Evolutionary conservation across 805 yeast species (phyloP), one percentile per base, ranked within the genome.

Genomic region (Metschnikowia reukaufii): DNA sequence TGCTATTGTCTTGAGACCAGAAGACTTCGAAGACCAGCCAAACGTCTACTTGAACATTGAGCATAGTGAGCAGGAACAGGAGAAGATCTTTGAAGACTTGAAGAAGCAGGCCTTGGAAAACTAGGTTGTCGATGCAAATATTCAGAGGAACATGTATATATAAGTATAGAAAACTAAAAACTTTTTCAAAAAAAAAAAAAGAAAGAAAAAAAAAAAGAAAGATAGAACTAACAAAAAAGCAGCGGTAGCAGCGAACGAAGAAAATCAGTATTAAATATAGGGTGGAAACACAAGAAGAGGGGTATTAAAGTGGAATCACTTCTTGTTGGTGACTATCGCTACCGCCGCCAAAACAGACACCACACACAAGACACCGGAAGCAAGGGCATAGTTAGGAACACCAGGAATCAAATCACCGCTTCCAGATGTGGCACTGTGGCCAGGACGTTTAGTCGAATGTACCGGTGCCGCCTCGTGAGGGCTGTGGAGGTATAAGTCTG

Each of bases 401-500:
- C 88, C 88, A 2, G 77, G 72, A 35, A 82, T 41, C 44, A 39
- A 39, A 15, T 49, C 52, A 3, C 33, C 23, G 13, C 30, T 35
- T 9, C 4, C 23, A 9, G 27, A 31, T 17, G 23, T 25, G 13
- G 18, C 23, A 17, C 21, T 43, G 21, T 18, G 39, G 8, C 36
- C 67, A 9, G 71, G 45, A 17, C 67, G 71, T 19, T 48, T 46
- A 16, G 21, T 23, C 29, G 10, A 17, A 20, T 44, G 46, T n/a
- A 47, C 38, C 13, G 48, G 46, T 13, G 48, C 50, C 10, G 48
- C 44, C 27, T 47, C 50, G 40, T 38, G 47, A 15, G 32, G 41
- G 19, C 42, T 84, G 62, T 88, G 96, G 36, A 89, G 68, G 54
- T 74, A 80, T 34, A 89, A 65, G 56, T 88, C 95, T 7, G 88